phyloP scores from a whole-genome alignment of 2,329 filamentous ascomycete genomes.

The Colletotrichum higginsianum region DNA sequence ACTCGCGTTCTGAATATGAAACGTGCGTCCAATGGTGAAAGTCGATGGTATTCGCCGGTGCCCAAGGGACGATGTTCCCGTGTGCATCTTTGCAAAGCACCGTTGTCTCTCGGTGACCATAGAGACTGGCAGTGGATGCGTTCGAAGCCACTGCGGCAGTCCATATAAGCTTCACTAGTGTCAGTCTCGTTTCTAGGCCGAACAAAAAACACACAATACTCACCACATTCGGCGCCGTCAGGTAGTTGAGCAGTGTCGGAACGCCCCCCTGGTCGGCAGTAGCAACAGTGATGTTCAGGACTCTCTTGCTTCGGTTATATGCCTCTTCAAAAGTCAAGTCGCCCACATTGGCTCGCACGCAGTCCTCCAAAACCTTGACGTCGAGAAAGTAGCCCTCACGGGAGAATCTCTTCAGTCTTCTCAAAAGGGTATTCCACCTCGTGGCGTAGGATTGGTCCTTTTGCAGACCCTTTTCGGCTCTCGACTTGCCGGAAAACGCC shows the following conservation, averaged over 20 bases:
- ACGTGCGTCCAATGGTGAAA: conserved; percentile 79
- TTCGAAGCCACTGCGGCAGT: conserved; percentile 85
- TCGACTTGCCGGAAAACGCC: conserved; percentile 71
- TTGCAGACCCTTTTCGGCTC: conserved; percentile 50
- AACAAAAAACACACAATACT: conserved; percentile 53
- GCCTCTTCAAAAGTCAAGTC: conserved; percentile 95
- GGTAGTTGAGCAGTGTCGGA: conserved; percentile 89
- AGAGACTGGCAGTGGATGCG: conserved; percentile 74
- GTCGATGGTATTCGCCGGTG: conserved; percentile 71
- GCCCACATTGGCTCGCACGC: conserved; percentile 87
- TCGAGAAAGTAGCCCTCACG: conserved; percentile 88
- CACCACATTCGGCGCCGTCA: conserved; percentile 94
- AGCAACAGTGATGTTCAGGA: conserved; percentile 93
- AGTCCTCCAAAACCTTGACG: conserved; percentile 84
- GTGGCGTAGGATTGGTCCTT: conserved; percentile 57
- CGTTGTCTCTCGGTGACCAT: conserved; percentile 73
- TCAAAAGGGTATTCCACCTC: conserved; percentile 72
- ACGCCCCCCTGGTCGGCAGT: conserved; percentile 81
- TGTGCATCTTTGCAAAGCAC: conserved; percentile 85
- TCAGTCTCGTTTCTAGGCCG: conserved; percentile 26
- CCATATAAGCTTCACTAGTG: conserved; percentile 76
- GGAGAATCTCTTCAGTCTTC: conserved; percentile 78
- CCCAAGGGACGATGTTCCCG: conserved; percentile 82
- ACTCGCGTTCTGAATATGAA: conserved; percentile 76
- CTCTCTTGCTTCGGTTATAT: conserved; percentile 85